These are phyloP conservation scores for Lentinula sp. DNA, from an alignment of 768 basidiomycete genomes.

Conservation along the genomic window DNA sequence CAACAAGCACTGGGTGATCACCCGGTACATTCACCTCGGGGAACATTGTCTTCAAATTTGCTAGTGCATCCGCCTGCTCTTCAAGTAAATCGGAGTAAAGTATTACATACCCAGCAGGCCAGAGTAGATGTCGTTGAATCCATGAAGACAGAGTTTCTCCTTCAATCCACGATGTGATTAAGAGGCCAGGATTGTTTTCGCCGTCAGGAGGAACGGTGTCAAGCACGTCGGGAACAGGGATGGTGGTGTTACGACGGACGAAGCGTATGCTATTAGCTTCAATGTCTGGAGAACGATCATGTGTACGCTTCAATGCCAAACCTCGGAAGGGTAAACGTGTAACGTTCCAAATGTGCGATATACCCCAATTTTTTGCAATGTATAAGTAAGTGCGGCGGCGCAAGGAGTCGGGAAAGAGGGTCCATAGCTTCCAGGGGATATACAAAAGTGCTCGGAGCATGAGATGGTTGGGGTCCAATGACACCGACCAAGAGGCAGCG, in stretches of 20 bases:
- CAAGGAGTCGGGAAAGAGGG: not conserved
- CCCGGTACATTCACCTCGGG: not conserved
- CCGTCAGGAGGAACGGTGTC: conserved; percentile 7
- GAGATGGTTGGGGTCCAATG: too few relatives aligned
- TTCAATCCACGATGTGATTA: conserved; percentile 16
- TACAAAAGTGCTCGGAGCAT: not conserved
- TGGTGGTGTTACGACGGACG: conserved; percentile 15
- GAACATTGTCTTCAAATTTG: not conserved
- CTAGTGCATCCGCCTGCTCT: not conserved
- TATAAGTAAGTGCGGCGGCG: not conserved
- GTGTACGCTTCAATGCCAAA: not conserved
- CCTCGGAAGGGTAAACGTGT: not conserved
- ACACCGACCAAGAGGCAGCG: too few relatives aligned
- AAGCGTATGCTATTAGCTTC: conserved; percentile 17
- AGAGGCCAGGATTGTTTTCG: not conserved
- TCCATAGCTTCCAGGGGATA: not conserved
- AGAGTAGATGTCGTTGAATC: not conserved
- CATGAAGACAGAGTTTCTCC: not conserved
- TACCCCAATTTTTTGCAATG: not conserved
- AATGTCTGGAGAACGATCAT: not conserved
- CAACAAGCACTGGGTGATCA: not conserved
- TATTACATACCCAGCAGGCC: not conserved
- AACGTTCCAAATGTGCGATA: not conserved
- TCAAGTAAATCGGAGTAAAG: not conserved
- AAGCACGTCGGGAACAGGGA: conserved; percentile 16